phyloP scores from a whole-genome alignment of 2,329 filamentous ascomycete genomes.

The Ophiostoma sp. region DNA sequence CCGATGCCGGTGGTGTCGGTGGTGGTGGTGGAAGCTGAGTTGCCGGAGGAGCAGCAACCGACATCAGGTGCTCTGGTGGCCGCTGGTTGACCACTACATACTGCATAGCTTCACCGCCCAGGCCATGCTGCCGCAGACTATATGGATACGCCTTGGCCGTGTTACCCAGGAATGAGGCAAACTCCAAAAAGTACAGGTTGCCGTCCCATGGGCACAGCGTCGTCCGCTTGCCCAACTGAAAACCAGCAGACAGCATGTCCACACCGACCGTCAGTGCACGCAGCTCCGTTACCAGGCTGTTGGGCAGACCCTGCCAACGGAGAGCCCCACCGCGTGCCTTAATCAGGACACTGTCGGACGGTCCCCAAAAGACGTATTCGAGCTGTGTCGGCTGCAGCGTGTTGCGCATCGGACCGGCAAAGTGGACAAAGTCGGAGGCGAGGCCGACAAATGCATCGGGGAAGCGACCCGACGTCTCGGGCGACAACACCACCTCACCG shows the following conservation, averaged over 20 bases:
- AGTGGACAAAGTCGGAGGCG: slow-evolving; percentile 12
- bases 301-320: slow-evolving; percentile 17
- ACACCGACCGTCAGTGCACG: slow-evolving; percentile 18
- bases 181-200: slow-evolving; percentile 19
- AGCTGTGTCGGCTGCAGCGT: slow-evolving; percentile 10
- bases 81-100: slow-evolving; percentile 13
- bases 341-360: slow-evolving; percentile 15
- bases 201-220: slow-evolving; percentile 22
- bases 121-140: slow-evolving; percentile 8
- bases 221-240: slow-evolving; percentile 18
- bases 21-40: not conserved
- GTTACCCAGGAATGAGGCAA: slow-evolving; percentile 16
- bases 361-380: slow-evolving; percentile 18
- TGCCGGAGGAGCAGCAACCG: not conserved
- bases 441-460: slow-evolving; percentile 16
- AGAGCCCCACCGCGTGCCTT: slow-evolving; percentile 5
- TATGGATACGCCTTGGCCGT: slow-evolving; percentile 21
- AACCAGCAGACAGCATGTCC: slow-evolving; percentile 21
- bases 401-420: slow-evolving; percentile 10
- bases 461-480: slow-evolving; percentile 11
- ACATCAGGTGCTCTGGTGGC: slow-evolving; percentile 5
- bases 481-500: slow-evolving; percentile 19
- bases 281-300: slow-evolving; percentile 10
- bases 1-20: slow-evolving; percentile 12
- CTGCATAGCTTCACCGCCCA: slow-evolving; percentile 18